These are phyloP conservation scores for Yamadazyma sp. DNA, from an alignment of 805 yeast species.

Conservation along the genomic window DNA sequence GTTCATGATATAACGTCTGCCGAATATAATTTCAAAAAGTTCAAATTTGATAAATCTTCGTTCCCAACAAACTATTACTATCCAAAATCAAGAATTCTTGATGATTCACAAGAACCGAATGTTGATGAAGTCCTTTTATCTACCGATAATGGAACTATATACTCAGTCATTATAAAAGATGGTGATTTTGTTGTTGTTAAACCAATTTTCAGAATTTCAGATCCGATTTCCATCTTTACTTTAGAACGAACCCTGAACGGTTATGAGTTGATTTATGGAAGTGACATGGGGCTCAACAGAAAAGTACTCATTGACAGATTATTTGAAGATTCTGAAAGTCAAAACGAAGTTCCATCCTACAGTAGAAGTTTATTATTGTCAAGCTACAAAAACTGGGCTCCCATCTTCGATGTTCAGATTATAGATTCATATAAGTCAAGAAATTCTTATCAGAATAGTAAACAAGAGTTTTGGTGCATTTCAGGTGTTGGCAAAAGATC, in stretches of 20 bases:
- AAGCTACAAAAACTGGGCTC: conserved; percentile 47
- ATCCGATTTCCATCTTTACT: conserved; percentile 31
- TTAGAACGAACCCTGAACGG: conserved; percentile 20
- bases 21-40: conserved; percentile 31
- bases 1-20: conserved; percentile 49
- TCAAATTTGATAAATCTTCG: conserved; percentile 17
- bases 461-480: conserved; percentile 44
- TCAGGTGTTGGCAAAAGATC: conserved; percentile 35
- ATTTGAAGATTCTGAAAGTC: conserved; percentile 12
- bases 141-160: conserved; percentile 33
- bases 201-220: conserved; percentile 36
- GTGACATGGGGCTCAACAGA: conserved; percentile 39
- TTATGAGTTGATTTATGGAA: conserved; percentile 33
- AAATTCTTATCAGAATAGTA: conserved; percentile 14
- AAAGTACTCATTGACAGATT: conserved; percentile 28
- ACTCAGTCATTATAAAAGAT: conserved; percentile 23
- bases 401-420: conserved; percentile 39
- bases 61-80: conserved; percentile 42
- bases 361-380: conserved; percentile 21
- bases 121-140: conserved; percentile 30
- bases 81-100: conserved; percentile 20
- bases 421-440: conserved; percentile 25
- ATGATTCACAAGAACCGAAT: conserved; percentile 4
- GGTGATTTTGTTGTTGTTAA: conserved; percentile 14
- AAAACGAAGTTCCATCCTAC: conserved; percentile 11